Evolutionary conservation across 345 rosid species (phyloP), one percentile per base, ranked within the genome.

Genomic region (Eucalyptus cloeziana): DNA sequence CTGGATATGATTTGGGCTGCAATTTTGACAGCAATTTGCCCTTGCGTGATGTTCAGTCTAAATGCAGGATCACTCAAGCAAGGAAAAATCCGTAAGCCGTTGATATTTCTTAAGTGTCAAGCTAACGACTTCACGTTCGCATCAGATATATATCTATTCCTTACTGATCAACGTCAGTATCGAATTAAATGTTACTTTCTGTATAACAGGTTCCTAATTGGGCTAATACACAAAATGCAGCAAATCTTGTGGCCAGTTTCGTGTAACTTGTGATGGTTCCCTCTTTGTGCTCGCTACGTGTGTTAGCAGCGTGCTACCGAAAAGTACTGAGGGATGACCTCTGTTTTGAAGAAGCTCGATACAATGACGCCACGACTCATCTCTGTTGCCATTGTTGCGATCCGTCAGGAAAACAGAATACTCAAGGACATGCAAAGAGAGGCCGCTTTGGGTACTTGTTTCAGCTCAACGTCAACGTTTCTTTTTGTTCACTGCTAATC

Each of bases 1-100:
- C 89, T n/a, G 89, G 49, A 83, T 90, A 87, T 7, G 49, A 21
- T 71, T 49, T 89, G 64, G 52, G 87, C 87, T 92, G 95, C 94
- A 45, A 88, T 92, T 47, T 51, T 89, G 87, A 94, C 95, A 88
- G 87, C 91, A 85, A 40, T 92, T 89, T 86, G 88, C 27, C 94
- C 95, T 60, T 94, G 94, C 87, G 62, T 92, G 64, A 93, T 91
- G 45, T 91, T 90, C 60, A 89, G 93, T 52, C 93, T 89, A 51
- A 93, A 93, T 90, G 88, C 93, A 6, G 94, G 92, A 91, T 92
- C 90, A 3, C 9, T 93, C 69, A 93, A 91, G 86, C 92, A 91
- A 89, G 94, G 94, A 67, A 92, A 93, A 40, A 89, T 87, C 64
- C 85, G 90, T 92, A 90, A 83, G 91, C 91, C 69, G n/a, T 50